phyloP scores from a whole-genome alignment of 495 filamentous ascomycete species.

The Trichocladium antarcticum region DNA sequence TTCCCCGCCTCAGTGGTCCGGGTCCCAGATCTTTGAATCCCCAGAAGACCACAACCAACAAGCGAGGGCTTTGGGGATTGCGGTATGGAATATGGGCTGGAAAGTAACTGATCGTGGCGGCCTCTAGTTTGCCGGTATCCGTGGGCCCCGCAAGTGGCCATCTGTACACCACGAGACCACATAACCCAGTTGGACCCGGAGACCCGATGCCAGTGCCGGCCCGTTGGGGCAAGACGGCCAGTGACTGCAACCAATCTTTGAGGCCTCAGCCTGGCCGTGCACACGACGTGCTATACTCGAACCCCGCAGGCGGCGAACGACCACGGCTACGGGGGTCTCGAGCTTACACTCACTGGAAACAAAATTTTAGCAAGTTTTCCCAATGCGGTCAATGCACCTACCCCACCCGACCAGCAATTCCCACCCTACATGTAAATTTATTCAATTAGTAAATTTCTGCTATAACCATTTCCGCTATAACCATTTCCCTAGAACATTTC shows the following conservation, averaged over 20 bases:
- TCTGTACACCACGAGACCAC: slow-evolving; percentile 12
- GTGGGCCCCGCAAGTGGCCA: slow-evolving; percentile 10
- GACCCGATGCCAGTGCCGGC: slow-evolving; percentile 11
- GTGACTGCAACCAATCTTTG: neutral
- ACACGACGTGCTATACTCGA: no score
- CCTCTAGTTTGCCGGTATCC: slow-evolving; percentile 10
- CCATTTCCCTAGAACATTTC: no score
- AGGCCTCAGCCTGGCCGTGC: neutral
- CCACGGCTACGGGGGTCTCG: neutral
- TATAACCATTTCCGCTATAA: no score
- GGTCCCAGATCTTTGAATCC: neutral
- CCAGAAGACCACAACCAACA: neutral
- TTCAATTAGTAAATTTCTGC: no score
- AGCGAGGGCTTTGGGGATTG: neutral
- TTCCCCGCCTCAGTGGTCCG: neutral
- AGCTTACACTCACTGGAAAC: no score
- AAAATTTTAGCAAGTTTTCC: no score
- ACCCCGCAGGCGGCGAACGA: neutral
- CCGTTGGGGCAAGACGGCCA: slow-evolving; percentile 10
- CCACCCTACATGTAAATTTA: no score
- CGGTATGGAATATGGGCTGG: slow-evolving; percentile 2
- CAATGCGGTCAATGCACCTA: no score
- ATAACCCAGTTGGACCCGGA: slow-evolving; percentile 5
- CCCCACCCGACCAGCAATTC: no score
- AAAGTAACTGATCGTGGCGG: neutral